Percentiles rank a stretch among this genome's conserved stretches.
phyloP scores from a whole-genome alignment of 805 yeast genomes.

The Candida boidinii region DNA sequence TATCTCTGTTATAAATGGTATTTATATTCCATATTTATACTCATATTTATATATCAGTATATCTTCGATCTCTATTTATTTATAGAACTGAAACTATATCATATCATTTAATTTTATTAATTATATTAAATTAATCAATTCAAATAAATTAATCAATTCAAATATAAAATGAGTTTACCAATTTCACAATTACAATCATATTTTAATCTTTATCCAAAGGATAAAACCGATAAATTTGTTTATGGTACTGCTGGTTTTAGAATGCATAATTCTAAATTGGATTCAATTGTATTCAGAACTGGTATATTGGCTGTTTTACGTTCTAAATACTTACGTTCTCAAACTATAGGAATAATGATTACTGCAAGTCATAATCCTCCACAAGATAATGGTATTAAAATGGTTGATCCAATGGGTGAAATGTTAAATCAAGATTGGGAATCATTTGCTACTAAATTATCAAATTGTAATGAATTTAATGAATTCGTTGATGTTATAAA shows the following conservation, averaged over 20 bases:
- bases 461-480: slow-evolving; percentile 51
- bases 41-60: too few relatives aligned
- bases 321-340: slow-evolving; percentile 59
- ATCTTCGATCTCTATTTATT: too few relatives aligned
- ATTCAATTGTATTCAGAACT: slow-evolving; percentile 75
- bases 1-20: too few relatives aligned
- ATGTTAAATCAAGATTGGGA: slow-evolving; percentile 89
- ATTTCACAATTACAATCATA: slow-evolving; percentile 6
- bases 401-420: slow-evolving; percentile 90
- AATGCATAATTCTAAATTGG: slow-evolving; percentile 57
- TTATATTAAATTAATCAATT: too few relatives aligned
- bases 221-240: slow-evolving; percentile 33
- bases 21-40: too few relatives aligned
- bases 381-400: slow-evolving; percentile 81
- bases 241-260: slow-evolving; percentile 99
- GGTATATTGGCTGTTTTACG: slow-evolving; percentile 79
- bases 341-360: slow-evolving; percentile 89
- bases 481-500: slow-evolving; percentile 32
- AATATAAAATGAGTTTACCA: background rate
- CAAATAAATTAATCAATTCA: too few relatives aligned
- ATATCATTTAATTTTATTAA: too few relatives aligned
- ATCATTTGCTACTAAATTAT: slow-evolving; percentile 64
- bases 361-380: slow-evolving; percentile 97
- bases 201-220: slow-evolving; percentile 32
- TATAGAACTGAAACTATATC: too few relatives aligned